phyloP scores from a whole-genome alignment of 2,329 filamentous ascomycete genomes.

The Macrophomina pseudophaseolina region DNA sequence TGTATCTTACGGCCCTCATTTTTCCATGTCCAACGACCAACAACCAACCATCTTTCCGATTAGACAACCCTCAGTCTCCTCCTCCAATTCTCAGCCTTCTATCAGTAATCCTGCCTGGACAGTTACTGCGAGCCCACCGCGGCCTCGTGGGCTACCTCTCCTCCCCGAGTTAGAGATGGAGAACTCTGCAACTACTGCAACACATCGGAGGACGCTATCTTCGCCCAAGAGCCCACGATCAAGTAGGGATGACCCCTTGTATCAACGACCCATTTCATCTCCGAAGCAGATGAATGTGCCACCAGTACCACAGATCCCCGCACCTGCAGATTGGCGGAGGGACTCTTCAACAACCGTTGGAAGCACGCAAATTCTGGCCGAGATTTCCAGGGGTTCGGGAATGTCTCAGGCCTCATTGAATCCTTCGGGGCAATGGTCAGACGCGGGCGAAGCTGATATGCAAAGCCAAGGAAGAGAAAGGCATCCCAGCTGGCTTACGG shows the following conservation, averaged over 20 bases:
- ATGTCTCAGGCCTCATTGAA: background rate
- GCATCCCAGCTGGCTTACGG: background rate
- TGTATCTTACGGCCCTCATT: background rate
- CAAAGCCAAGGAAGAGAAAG: background rate
- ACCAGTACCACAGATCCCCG: slow-evolving; percentile 4
- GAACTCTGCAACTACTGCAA: background rate
- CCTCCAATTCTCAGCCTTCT: background rate
- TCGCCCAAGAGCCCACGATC: slow-evolving; percentile 12
- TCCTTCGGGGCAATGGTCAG: background rate
- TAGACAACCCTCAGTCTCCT: background rate
- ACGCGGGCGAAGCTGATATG: background rate
- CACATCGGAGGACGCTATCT: slow-evolving; percentile 1
- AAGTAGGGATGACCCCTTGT: slow-evolving; percentile 11
- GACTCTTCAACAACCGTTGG: slow-evolving; percentile 16
- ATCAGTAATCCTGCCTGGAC: background rate
- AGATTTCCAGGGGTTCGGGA: background rate
- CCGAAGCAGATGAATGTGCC: slow-evolving; percentile 5
- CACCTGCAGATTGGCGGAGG: slow-evolving; percentile 2
- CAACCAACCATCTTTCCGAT: background rate
- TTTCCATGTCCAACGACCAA: background rate
- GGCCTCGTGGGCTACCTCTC: background rate
- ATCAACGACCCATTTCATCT: slow-evolving; percentile 4
- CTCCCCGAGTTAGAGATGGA: background rate
- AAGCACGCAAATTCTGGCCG: background rate
- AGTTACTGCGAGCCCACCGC: background rate